These are phyloP conservation scores for Daldinia loculata DNA, from an alignment of 495 filamentous ascomycete species.

Conservation along the genomic window DNA sequence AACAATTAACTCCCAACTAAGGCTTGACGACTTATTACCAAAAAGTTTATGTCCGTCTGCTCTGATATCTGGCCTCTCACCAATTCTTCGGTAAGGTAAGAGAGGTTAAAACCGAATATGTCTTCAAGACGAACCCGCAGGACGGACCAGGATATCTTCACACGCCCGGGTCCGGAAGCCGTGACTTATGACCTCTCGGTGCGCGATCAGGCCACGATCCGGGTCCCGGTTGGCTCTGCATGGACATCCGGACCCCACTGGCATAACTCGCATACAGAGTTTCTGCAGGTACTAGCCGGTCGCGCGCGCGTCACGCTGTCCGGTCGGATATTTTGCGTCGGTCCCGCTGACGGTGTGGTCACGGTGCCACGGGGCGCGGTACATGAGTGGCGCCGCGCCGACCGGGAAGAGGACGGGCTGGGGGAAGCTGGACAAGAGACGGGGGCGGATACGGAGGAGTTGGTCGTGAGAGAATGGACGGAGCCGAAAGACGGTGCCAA, in stretches of 20 bases:
- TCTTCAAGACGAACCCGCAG: conserved; percentile 9
- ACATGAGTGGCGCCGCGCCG: conserved; percentile 42
- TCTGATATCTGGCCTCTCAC: background rate
- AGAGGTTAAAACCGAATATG: background rate
- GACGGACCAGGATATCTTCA: conserved; percentile 23
- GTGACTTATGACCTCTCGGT: conserved; percentile 47
- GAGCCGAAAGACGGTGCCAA: conserved; percentile 46
- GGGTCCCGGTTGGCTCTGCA: conserved; percentile 40
- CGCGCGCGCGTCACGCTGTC: conserved; percentile 35
- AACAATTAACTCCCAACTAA: background rate
- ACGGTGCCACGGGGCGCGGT: conserved; percentile 36
- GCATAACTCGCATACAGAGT: conserved; percentile 49
- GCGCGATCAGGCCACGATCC: conserved; percentile 39
- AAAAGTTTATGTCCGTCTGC: too few species aligned
- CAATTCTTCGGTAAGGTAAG: background rate
- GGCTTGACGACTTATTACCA: background rate
- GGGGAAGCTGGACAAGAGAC: background rate
- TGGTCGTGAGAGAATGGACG: conserved; percentile 48
- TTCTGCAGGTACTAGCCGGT: conserved; percentile 44
- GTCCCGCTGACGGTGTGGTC: conserved; percentile 10
- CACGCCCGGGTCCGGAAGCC: conserved; percentile 42
- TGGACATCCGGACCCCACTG: conserved; percentile 50
- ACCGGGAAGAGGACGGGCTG: background rate
- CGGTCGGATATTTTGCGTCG: conserved; percentile 2
- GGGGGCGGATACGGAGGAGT: background rate